Evolutionary conservation across 371 early-diverging fungal genomes (phyloP).

Genomic region (Smittium mucronatum): DNA sequence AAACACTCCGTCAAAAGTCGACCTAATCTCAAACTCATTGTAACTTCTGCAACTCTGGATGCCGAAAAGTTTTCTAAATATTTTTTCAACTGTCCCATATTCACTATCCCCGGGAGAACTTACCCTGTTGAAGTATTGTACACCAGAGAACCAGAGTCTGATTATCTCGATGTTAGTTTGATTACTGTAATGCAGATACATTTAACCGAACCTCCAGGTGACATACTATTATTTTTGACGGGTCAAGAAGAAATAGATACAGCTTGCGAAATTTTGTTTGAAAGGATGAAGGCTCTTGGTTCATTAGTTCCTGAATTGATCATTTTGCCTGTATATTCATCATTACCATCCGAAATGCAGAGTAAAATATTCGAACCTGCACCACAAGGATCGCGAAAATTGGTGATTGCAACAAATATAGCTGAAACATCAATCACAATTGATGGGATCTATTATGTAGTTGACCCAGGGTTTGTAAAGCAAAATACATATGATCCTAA

Average conservation of each 20-base stretch:
- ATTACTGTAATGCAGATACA: conserved; percentile 95
- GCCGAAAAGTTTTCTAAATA: conserved; percentile 89
- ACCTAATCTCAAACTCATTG: conserved; percentile 83
- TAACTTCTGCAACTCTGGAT: conserved; percentile 94
- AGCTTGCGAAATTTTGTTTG: conserved; percentile 77
- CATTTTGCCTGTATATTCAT: conserved; percentile 88
- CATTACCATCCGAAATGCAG: conserved; percentile 88
- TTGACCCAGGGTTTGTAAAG: conserved; percentile 97
- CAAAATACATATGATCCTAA: conserved; percentile 92
- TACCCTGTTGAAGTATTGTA: conserved; percentile 91
- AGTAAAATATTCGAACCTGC: conserved; percentile 89
- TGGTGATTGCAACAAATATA: conserved; percentile 97
- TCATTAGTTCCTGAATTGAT: conserved; percentile 84
- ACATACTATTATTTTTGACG: conserved; percentile 94
- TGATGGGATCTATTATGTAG: conserved; percentile 94
- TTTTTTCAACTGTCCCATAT: conserved; percentile 85
- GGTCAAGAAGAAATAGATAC: conserved; percentile 98
- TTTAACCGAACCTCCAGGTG: conserved; percentile 87
- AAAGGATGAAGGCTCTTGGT: conserved; percentile 93
- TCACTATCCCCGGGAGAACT: conserved; percentile 92
- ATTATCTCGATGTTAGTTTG: conserved; percentile 85
- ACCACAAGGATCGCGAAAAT: conserved; percentile 81
- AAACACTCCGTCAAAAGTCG: conserved; percentile 72
- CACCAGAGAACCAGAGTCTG: conserved; percentile 85
- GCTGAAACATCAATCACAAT: conserved; percentile 99